phyloP scores from a whole-genome alignment of 768 basidiomycete genomes.

The Gymnopilus dilepis region DNA sequence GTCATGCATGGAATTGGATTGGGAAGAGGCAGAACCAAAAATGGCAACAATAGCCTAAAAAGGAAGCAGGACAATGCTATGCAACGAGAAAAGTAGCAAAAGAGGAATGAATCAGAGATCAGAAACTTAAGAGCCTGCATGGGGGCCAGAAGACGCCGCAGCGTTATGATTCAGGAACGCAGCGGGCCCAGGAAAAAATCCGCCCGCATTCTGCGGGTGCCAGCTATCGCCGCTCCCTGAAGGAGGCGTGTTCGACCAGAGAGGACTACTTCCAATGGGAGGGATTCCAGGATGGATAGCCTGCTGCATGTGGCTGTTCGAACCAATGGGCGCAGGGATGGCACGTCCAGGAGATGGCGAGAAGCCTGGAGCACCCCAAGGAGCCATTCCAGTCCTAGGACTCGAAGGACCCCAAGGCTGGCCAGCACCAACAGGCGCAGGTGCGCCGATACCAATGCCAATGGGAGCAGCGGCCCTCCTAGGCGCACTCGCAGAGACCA shows the following conservation, averaged over 20 bases:
- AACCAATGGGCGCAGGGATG: conserved; percentile 22
- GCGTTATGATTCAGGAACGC: conserved; percentile 51
- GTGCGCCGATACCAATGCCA: conserved; percentile 24
- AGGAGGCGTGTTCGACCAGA: conserved; percentile 47
- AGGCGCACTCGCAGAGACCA: conserved; percentile 54
- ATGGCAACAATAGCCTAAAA: not conserved
- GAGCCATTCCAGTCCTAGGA: conserved; percentile 50
- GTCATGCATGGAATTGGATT: conserved; percentile 1
- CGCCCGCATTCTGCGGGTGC: conserved; percentile 46
- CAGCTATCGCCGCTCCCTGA: conserved; percentile 46
- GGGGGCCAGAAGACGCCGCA: conserved; percentile 54
- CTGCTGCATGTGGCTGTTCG: conserved; percentile 22
- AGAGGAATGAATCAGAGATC: not conserved
- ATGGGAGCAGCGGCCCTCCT: conserved; percentile 41
- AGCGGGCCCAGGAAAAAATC: conserved; percentile 48
- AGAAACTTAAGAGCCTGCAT: conserved; percentile 33
- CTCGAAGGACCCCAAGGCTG: conserved; percentile 57
- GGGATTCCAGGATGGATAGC: conserved; percentile 24
- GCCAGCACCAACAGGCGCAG: conserved; percentile 31
- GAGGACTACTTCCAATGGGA: conserved; percentile 31
- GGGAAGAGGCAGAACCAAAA: not conserved
- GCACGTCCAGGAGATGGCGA: conserved; percentile 28
- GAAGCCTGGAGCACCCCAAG: conserved; percentile 51
- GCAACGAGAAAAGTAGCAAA: conserved; percentile 14
- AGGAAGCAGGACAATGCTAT: conserved; percentile 11